Conservation (phyloP, 768 basidiomycete genomes). For the Pleurotus tuoliensis region DNA sequence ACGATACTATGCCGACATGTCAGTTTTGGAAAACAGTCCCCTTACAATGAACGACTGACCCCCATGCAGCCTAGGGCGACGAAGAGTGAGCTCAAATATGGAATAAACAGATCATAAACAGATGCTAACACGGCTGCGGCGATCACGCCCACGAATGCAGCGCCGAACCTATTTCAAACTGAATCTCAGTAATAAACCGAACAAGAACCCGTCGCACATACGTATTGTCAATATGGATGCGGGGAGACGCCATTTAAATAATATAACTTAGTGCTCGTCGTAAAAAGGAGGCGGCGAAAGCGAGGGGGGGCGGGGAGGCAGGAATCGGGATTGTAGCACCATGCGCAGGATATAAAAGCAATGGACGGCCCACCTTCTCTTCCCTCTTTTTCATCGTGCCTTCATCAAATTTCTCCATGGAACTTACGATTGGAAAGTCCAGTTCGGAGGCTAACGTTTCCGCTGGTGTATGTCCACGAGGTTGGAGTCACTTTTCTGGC, state of each 20-base stretch:
- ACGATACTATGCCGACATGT: conserved; percentile 38
- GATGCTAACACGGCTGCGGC: conserved; percentile 16
- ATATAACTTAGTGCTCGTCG: background rate
- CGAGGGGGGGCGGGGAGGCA: background rate
- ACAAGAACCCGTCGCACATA: background rate
- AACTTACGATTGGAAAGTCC: background rate
- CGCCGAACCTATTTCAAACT: conserved; percentile 31
- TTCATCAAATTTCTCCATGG: conserved; percentile 1
- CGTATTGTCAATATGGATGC: background rate
- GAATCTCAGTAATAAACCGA: background rate
- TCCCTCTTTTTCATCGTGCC: background rate
- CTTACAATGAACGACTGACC: background rate
- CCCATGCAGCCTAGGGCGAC: conserved; percentile 6
- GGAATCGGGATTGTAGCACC: background rate
- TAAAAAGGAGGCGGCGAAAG: background rate
- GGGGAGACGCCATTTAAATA: background rate
- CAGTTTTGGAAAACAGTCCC: conserved; percentile 13
- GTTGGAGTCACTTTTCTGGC: background rate
- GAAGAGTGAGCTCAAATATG: background rate
- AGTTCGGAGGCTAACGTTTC: background rate
- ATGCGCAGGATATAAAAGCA: background rate
- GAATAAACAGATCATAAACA: background rate
- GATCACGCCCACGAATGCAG: conserved; percentile 40
- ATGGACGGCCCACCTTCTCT: background rate
- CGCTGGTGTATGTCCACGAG: background rate